Conservation (phyloP, 345 rosid species). For the Gossypium mustelinum region DNA sequence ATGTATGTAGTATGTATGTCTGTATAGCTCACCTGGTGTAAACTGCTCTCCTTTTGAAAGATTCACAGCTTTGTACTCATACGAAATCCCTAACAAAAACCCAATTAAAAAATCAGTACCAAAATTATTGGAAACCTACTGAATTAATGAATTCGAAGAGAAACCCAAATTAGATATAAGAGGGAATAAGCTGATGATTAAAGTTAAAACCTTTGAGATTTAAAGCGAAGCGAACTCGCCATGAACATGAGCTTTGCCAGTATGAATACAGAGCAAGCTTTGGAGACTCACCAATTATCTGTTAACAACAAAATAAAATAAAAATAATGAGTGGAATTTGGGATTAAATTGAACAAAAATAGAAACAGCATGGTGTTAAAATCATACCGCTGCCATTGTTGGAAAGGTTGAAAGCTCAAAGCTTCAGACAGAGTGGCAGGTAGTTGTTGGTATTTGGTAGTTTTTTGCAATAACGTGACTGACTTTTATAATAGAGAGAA, state of each 20-base stretch:
- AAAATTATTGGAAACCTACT: not conserved
- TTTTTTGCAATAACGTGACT: no score
- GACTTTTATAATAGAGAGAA: no score
- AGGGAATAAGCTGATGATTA: not conserved
- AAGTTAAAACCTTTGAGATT: conserved; percentile 37
- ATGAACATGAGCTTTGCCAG: conserved; percentile 61
- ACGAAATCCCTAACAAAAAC: conserved; percentile 34
- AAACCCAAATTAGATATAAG: not conserved
- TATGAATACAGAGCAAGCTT: conserved; percentile 39
- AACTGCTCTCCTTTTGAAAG: conserved; percentile 41
- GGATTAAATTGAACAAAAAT: not conserved
- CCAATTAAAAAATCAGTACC: not conserved
- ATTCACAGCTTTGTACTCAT: conserved; percentile 42
- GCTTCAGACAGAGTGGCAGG: not conserved
- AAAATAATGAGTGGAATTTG: not conserved
- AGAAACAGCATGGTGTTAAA: not conserved
- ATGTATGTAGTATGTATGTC: no score
- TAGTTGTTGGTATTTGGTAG: not conserved
- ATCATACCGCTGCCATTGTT: conserved; percentile 1
- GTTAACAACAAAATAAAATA: not conserved
- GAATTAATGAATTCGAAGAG: not conserved
- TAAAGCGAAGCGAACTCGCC: conserved; percentile 67
- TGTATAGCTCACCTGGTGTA: conserved; percentile 32
- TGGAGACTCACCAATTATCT: conserved; percentile 19
- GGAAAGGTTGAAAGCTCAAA: not conserved